Evolutionary conservation across 495 filamentous ascomycete species (phyloP).

Genomic region (Jackrogersella multiformis): DNA sequence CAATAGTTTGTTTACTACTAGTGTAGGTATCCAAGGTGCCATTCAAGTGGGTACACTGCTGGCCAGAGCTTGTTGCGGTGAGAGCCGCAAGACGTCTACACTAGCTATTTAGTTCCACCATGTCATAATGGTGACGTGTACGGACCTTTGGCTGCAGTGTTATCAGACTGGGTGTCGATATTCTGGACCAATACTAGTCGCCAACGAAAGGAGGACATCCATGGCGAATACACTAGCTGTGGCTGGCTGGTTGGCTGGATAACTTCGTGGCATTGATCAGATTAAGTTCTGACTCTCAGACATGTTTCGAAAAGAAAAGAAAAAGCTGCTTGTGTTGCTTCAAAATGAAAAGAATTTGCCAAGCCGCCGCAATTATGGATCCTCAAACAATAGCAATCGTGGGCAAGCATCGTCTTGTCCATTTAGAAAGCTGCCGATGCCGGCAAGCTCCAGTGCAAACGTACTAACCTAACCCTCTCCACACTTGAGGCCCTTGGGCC

Average conservation of each 20-base stretch:
- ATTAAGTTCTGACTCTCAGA: conserved; percentile 32
- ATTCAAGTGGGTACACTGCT: conserved; percentile 18
- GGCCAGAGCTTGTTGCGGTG: conserved; percentile 39
- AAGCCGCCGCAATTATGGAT: conserved; percentile 28
- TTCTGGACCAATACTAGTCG: conserved; percentile 15
- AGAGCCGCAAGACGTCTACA: conserved; percentile 30
- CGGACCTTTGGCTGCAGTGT: conserved; percentile 21
- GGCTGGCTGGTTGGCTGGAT: not conserved
- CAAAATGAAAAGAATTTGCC: conserved; percentile 13
- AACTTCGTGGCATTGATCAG: conserved; percentile 11
- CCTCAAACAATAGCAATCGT: conserved; percentile 2
- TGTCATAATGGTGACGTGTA: conserved; percentile 34
- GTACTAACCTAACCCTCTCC: conserved; percentile 44
- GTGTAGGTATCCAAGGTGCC: conserved; percentile 1
- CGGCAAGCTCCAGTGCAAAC: conserved; percentile 16
- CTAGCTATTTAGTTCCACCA: conserved; percentile 20
- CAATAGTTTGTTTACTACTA: conserved; percentile 17
- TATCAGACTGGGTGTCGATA: conserved; percentile 16
- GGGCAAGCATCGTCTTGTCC: conserved; percentile 24
- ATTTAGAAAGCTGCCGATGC: conserved; percentile 35
- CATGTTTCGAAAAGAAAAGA: conserved; percentile 8
- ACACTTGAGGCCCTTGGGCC: conserved; percentile 25
- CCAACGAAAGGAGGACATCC: not conserved
- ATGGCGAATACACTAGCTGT: not conserved
- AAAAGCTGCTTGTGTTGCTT: conserved; percentile 15